These are phyloP conservation scores for Backusella luteola DNA, from an alignment of 192 early-diverging fungal genomes.

Conservation along the genomic window DNA sequence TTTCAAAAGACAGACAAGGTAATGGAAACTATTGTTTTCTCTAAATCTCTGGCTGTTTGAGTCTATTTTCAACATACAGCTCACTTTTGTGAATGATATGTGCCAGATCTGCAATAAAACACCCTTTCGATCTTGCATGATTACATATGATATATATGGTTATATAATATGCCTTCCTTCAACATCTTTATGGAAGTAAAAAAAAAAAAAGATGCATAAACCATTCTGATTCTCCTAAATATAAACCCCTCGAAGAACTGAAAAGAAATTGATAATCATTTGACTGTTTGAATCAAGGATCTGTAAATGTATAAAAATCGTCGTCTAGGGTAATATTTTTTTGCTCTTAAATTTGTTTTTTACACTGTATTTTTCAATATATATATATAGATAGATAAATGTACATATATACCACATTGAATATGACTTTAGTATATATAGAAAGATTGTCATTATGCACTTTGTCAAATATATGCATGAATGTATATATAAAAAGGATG, in stretches of 20 bases:
- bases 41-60: not conserved
- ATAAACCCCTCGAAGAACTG: not conserved
- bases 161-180: not conserved
- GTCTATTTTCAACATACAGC: not conserved
- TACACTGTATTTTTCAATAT: not conserved
- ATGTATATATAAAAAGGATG: not conserved
- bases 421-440: not conserved
- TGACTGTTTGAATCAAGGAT: not conserved
- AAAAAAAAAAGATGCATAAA: not conserved
- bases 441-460: not conserved
- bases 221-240: not conserved
- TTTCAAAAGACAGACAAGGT: no score
- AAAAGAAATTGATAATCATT: not conserved
- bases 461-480: not conserved
- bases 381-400: not conserved
- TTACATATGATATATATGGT: not conserved
- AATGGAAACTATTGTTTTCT: no score
- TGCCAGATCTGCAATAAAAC: not conserved
- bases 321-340: not conserved
- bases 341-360: not conserved
- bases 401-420: no score
- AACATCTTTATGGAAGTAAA: not conserved
- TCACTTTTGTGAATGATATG: not conserved
- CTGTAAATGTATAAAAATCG: not conserved
- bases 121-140: not conserved